Conservation (phyloP, 2,329 filamentous ascomycete genomes). For the Byssoonygena ceratinophila region DNA sequence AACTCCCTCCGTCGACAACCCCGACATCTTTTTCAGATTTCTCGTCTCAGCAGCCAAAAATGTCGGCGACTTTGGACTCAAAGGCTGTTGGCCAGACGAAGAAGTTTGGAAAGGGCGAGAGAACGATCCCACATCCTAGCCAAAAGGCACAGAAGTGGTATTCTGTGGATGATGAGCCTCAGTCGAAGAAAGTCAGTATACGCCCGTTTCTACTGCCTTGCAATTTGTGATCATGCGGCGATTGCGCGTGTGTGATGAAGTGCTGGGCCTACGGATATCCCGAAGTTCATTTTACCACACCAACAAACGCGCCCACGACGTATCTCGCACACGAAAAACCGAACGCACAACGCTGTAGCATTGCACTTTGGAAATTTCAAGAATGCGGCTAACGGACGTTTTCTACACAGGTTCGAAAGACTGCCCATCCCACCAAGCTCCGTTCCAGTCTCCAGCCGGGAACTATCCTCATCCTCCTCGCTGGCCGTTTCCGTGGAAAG, state of each 20-base stretch:
- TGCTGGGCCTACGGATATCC: not conserved
- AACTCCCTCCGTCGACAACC: conserved; percentile 36
- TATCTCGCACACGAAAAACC: not conserved
- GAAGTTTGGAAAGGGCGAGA: conserved; percentile 96
- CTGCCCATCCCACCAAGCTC: conserved; percentile 74
- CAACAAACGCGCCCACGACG: not conserved
- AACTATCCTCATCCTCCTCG: conserved; percentile 95
- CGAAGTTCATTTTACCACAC: not conserved
- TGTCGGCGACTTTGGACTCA: conserved; percentile 42
- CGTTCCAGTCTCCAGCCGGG: conserved; percentile 86
- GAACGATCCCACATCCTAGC: conserved; percentile 72
- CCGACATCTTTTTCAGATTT: conserved; percentile 28
- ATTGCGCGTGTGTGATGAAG: not conserved
- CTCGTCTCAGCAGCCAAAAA: conserved; percentile 42
- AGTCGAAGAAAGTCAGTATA: conserved; percentile 84
- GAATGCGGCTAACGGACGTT: conserved; percentile 4
- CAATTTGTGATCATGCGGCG: not conserved
- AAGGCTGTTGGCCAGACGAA: conserved; percentile 52
- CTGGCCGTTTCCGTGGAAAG: conserved; percentile 99
- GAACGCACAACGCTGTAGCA: not conserved
- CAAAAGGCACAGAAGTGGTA: conserved; percentile 99
- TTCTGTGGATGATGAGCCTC: conserved; percentile 80
- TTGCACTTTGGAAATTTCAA: not conserved
- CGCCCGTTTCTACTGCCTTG: conserved; percentile 18
- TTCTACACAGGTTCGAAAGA: conserved; percentile 71